A percentile compares a stretch with the other conserved stretches of the same genome.
Evolutionary conservation across 169 alveolate species (phyloP).

Genomic region (Plasmodium cynomolgi): DNA sequence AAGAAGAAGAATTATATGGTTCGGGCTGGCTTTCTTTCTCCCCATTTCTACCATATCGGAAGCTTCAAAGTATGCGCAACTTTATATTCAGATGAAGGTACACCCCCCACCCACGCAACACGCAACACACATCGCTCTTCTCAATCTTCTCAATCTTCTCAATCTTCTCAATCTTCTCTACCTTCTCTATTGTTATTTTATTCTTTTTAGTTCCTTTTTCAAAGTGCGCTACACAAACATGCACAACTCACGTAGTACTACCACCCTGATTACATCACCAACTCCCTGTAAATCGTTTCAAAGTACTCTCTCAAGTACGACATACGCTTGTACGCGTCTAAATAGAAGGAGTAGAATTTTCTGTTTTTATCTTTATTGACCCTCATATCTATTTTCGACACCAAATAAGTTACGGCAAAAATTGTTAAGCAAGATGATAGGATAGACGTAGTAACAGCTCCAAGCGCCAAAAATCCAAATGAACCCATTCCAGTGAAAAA

Average conservation of each 20-base stretch:
- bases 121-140: background rate
- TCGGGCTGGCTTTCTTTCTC: background rate
- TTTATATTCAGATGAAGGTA: background rate
- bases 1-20: background rate
- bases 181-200: background rate
- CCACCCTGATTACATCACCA: background rate
- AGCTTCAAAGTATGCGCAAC: background rate
- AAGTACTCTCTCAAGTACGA: background rate
- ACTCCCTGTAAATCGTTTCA: background rate
- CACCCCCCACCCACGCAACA: background rate
- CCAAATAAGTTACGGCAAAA: conserved; percentile 1
- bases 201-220: background rate
- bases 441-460: conserved; percentile 11
- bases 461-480: conserved; percentile 21
- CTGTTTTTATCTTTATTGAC: conserved; percentile 7
- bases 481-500: conserved; percentile 30
- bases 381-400: conserved; percentile 13
- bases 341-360: conserved; percentile 15
- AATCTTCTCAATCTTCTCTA: background rate
- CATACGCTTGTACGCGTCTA: conserved; percentile 9
- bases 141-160: background rate
- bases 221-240: background rate
- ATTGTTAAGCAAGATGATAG: conserved; percentile 41
- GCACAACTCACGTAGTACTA: background rate
- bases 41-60: background rate